Percentiles rank a stretch among this genome's conserved stretches.
Evolutionary conservation across 345 rosid species (phyloP).

Genomic region (Eutrema heterophyllum): DNA sequence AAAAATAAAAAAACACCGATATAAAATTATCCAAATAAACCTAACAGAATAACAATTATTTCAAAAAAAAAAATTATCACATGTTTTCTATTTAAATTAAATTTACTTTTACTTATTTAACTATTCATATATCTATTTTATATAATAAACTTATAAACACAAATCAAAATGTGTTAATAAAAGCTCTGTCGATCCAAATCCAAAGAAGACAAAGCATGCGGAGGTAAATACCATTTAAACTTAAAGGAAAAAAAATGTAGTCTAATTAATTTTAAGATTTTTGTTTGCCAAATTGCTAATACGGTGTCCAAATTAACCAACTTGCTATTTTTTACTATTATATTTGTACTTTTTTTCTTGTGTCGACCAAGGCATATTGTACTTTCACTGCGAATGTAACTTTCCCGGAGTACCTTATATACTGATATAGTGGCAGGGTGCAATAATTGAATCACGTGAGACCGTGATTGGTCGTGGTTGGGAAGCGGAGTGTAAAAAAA

Average conservation of each 20-base stretch:
- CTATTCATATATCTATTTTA: no score
- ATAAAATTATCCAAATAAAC: no score
- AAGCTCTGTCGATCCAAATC: no score
- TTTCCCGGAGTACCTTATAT: background rate
- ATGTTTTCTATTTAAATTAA: no score
- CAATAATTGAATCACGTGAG: slow-evolving; percentile 29
- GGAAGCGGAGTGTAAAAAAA: no score
- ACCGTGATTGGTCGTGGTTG: background rate
- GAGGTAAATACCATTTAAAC: no score
- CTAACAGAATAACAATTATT: no score
- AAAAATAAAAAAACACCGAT: no score
- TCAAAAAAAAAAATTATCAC: no score
- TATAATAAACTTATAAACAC: background rate
- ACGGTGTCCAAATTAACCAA: background rate
- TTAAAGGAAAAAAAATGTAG: no score
- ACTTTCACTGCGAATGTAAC: background rate
- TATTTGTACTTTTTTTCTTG: background rate
- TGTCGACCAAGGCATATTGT: slow-evolving; percentile 2
- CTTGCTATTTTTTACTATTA: background rate
- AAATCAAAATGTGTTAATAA: background rate
- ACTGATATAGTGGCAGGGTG: slow-evolving; percentile 11
- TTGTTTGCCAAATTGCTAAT: background rate
- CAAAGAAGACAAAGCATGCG: background rate
- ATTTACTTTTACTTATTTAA: no score
- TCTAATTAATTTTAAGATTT: background rate